Conservation (phyloP, 2,329 filamentous ascomycete genomes). For the Arthrobotrys conoides region DNA sequence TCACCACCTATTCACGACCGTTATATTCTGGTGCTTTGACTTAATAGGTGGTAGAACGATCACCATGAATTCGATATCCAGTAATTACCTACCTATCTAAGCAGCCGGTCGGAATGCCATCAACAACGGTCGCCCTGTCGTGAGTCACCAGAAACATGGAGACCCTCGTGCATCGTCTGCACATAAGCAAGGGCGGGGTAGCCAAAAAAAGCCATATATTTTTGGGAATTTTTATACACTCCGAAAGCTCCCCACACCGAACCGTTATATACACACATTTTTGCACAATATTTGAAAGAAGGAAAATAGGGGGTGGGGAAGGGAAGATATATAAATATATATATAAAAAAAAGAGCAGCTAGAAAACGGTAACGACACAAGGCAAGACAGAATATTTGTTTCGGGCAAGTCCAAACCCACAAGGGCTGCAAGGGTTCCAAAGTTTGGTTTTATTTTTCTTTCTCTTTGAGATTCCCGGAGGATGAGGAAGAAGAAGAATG, state of each 20-base stretch:
- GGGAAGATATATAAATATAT: neutral
- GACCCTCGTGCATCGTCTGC: neutral
- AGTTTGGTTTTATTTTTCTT: neutral
- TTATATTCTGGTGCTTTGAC: too few relatives aligned
- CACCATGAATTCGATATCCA: too few relatives aligned
- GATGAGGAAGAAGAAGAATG: neutral
- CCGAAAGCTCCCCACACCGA: slow-evolving; percentile 50
- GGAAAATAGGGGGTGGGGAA: neutral
- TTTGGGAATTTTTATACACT: slow-evolving; percentile 53
- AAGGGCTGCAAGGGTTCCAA: neutral
- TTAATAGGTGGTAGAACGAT: too few relatives aligned
- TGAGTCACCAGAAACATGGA: slow-evolving; percentile 25
- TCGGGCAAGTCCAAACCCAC: neutral
- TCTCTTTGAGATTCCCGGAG: neutral
- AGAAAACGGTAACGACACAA: slow-evolving; percentile 14
- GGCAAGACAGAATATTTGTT: slow-evolving; percentile 4
- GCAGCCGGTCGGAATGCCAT: too few relatives aligned
- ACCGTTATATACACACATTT: slow-evolving; percentile 58
- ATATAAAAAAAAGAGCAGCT: slow-evolving; percentile 11
- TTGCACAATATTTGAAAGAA: slow-evolving; percentile 31
- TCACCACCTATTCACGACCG: neutral
- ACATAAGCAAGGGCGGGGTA: slow-evolving; percentile 18
- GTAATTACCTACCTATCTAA: too few relatives aligned
- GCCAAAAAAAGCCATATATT: slow-evolving; percentile 9
- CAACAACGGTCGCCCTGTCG: too few relatives aligned